Base-by-base conservation (phyloP, 805 yeast species). In the Yarrowia yakushimensis region DNA sequence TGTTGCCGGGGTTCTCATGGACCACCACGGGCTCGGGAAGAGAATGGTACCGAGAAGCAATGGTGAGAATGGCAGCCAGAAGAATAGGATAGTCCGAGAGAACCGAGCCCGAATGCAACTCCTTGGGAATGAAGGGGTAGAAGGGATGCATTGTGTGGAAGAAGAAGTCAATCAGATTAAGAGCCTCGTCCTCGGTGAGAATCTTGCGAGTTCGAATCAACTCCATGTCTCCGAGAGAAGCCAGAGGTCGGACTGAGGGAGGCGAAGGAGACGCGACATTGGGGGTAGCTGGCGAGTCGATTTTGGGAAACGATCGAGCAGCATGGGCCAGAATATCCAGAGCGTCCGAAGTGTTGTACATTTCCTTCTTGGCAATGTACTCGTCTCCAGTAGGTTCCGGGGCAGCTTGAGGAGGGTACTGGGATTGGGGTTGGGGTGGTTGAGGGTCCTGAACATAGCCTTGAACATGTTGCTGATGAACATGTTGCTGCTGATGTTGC, bases 111-210 rank as follows among this genome's bases (percentile, higher is more conserved):
- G 83, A 79, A 55, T 86, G 92, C 39, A 91, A 71, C 65, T 87
- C 88, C 30, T 79, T 76, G 0, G 97, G 97, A 39, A 93, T 80
- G 70, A 86, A 88, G 0, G 97, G 97, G 74, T 88, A 92, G 72
- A 84, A 92, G 1, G 97, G 97, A 72, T 90, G 96, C 85, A 92
- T 82, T 3, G 90, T 83, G 4, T 82, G 72, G 71, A 89, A 89
- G 73, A 88, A 92, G 60, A 67, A 71, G 13, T 64, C 60, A 12
- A 73, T 68, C n/a, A 76, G 66, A n/a, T 64, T 41, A 27, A 66
- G 59, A 12, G 73, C 70, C 34, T 73, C 76, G 0, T 68, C 71
- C 65, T 83, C 90, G 0, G 87, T 78, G 15, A 92, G 69, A 59
- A 90, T 78, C 22, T 82, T 82, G 2, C 75, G 72, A 11, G 66